phyloP scores from a whole-genome alignment of 345 rosid genomes.

The Alliaria petiolata region DNA sequence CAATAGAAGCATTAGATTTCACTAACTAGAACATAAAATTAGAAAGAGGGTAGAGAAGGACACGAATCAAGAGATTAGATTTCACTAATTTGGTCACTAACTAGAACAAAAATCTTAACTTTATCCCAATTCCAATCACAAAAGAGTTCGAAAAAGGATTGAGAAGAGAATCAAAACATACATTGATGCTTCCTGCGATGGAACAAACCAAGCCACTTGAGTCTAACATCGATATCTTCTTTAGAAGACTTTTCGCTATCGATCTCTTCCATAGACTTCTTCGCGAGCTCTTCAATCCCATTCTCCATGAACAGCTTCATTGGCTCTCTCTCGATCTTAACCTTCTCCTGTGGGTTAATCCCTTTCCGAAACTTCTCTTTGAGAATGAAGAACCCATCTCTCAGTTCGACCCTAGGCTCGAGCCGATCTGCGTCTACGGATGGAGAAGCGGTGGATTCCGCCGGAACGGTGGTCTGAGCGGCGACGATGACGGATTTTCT shows the following conservation, averaged over 20 bases:
- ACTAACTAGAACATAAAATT: background rate
- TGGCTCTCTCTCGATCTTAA: constrained; percentile 82
- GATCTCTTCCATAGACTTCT: constrained; percentile 71
- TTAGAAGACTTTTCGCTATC: constrained; percentile 55
- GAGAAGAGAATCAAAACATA: constrained; percentile 32
- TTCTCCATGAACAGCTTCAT: constrained; percentile 80
- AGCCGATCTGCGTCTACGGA: constrained; percentile 54
- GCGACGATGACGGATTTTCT: constrained; percentile 41
- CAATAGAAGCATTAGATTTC: background rate
- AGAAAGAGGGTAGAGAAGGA: too few species aligned
- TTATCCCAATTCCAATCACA: too few species aligned
- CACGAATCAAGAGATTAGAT: too few species aligned
- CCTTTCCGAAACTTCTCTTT: constrained; percentile 87
- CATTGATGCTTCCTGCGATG: constrained; percentile 89
- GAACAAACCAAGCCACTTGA: constrained; percentile 96
- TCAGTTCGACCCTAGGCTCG: constrained; percentile 80
- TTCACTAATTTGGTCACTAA: too few species aligned
- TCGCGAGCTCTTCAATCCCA: constrained; percentile 68
- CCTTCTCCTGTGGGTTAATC: constrained; percentile 82
- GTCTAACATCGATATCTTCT: constrained; percentile 84
- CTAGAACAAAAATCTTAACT: background rate
- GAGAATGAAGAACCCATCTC: constrained; percentile 67
- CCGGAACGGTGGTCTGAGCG: constrained; percentile 37
- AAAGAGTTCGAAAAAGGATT: background rate
- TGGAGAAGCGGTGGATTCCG: constrained; percentile 24